Base-by-base conservation (phyloP, 2,329 filamentous ascomycete genomes). In the Lojkania enalia region DNA sequence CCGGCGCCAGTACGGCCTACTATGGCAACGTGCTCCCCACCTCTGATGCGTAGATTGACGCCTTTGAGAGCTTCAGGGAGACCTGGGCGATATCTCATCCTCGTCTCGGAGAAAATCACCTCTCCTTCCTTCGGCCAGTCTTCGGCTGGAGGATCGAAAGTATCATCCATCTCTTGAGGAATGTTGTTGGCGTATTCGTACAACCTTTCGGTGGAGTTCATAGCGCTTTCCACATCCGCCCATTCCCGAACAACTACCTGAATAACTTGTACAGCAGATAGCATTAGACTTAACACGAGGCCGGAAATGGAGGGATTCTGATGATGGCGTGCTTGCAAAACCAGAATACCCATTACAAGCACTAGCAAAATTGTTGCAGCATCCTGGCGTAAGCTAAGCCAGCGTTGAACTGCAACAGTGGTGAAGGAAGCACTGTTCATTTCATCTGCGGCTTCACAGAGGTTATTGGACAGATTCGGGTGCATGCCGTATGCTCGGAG, bases 11-110 rank as follows among this genome's bases (percentile, higher is more conserved):
- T 96, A 35, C 91, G 85, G 42, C 91, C 91, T 32, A 96, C 91
- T n/a, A 96, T 90, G 49, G 90, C 91, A 67, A 96, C 91, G 78
- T 96, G 96, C 76, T 96, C 91, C 62, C 90, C 88, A 5, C 90
- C 85, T 74, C 92, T 92, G 75, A 96, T 92, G 68, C 88, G 84
- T 9, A 96, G 77, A 61, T 80, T 90, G 71, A 96, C 83, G 64
- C 95, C 86, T 76, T 92, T 95, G 53, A 96, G 79, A 47, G 96
- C 90, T 47, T 94, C 78, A 61, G 95, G 90, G 39, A 96, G 78
- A 2, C 87, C 90, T 56, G 87, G 82, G 29, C 91, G 85, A 69
- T 96, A 96, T 33, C 89, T 83, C 6, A 90, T 89, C 72, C 89
- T 95, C 76, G 90, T 96, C 72, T 94, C 87, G 60, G 88, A 83